These are phyloP conservation scores for Thoreauomyces humboldtii DNA, from an alignment of 192 early-diverging fungal genomes.

Conservation along the genomic window DNA sequence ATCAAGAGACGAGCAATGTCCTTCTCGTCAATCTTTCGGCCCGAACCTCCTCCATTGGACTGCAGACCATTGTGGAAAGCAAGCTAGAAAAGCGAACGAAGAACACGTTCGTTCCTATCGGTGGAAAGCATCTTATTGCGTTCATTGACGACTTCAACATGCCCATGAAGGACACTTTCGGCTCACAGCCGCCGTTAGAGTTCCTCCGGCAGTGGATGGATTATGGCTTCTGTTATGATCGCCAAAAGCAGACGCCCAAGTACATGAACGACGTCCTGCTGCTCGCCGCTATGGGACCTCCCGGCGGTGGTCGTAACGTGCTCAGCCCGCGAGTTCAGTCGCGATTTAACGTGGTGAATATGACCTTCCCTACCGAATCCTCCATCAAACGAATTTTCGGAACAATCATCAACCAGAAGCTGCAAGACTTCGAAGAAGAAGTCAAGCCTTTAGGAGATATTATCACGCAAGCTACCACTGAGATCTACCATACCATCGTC, in stretches of 20 bases:
- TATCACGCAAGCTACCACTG: slow-evolving; percentile 53
- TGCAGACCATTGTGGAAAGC: slow-evolving; percentile 54
- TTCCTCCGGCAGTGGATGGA: slow-evolving; percentile 58
- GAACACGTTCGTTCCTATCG: slow-evolving; percentile 58
- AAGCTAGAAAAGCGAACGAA: slow-evolving; percentile 60
- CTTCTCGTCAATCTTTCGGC: slow-evolving; percentile 58
- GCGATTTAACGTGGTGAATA: slow-evolving; percentile 57
- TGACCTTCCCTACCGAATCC: slow-evolving; percentile 54
- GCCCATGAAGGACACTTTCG: slow-evolving; percentile 62
- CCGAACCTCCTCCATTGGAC: slow-evolving; percentile 50
- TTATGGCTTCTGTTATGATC: slow-evolving; percentile 56
- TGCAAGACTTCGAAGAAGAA: slow-evolving; percentile 55
- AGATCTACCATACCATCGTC: slow-evolving; percentile 54
- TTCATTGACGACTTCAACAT: slow-evolving; percentile 67
- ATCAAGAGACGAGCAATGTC: slow-evolving; percentile 38
- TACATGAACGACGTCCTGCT: slow-evolving; percentile 53
- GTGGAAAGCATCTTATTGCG: slow-evolving; percentile 51
- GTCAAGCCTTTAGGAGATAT: slow-evolving; percentile 53
- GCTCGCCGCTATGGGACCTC: slow-evolving; percentile 56
- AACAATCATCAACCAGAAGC: slow-evolving; percentile 57
- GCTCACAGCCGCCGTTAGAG: slow-evolving; percentile 61
- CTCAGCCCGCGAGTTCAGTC: slow-evolving; percentile 53
- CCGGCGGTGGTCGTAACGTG: slow-evolving; percentile 57
- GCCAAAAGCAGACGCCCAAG: slow-evolving; percentile 55
- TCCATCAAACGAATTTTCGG: slow-evolving; percentile 51